phyloP scores from a whole-genome alignment of 2,329 filamentous ascomycete genomes.

The Pseudocercospora fijiensis region DNA sequence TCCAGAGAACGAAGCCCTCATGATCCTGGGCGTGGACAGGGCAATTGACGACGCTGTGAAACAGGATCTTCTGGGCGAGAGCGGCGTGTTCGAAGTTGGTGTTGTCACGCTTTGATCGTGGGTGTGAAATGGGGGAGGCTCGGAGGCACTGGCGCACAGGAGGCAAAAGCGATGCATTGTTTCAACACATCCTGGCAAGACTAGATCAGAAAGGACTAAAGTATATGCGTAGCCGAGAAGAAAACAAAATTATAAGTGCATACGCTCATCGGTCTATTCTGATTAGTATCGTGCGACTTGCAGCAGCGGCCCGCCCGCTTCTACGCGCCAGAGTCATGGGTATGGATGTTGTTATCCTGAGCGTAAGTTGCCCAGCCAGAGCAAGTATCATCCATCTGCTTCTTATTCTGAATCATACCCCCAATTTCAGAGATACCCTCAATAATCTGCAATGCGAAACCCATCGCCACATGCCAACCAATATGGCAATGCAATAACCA shows the following conservation, averaged over 20 bases:
- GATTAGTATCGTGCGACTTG: neutral
- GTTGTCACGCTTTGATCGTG: constrained; percentile 48
- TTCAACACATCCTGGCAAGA: constrained; percentile 12
- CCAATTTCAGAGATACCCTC: constrained; percentile 11
- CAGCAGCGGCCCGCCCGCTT: neutral
- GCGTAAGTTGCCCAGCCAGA: neutral
- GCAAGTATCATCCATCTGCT: constrained; percentile 2
- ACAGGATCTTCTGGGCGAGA: constrained; percentile 49
- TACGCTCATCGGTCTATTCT: neutral
- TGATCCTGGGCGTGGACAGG: constrained; percentile 75
- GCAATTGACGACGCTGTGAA: constrained; percentile 59
- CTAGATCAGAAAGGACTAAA: neutral
- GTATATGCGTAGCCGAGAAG: neutral
- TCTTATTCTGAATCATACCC: neutral
- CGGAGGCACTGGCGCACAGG: neutral
- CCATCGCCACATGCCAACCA: constrained; percentile 54
- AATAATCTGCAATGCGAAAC: constrained; percentile 31
- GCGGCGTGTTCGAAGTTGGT: constrained; percentile 56
- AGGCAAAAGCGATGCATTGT: constrained; percentile 1
- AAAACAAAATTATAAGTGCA: neutral
- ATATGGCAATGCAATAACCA: constrained; percentile 56
- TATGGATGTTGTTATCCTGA: neutral
- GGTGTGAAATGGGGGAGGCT: neutral
- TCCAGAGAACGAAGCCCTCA: constrained; percentile 65
- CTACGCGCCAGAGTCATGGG: constrained; percentile 7